A percentile compares a stretch with the other conserved stretches of the same genome.
phyloP scores from a whole-genome alignment of 179 eudicot genomes.

The Pouteria campechiana region DNA sequence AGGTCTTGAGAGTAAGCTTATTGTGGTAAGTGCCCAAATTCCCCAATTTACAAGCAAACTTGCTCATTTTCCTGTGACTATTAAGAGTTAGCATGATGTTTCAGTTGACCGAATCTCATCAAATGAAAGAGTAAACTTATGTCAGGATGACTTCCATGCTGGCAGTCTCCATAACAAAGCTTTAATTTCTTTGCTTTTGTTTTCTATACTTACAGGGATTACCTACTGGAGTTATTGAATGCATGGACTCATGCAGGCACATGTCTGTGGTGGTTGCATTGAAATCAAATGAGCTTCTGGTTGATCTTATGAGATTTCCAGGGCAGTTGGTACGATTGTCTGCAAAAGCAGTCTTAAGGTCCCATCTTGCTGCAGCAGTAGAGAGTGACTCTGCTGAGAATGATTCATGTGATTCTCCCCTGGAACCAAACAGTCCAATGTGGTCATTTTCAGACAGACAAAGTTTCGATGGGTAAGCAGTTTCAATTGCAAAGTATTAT shows the following conservation, averaged over 20 bases:
- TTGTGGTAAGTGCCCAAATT: slow-evolving; percentile 69
- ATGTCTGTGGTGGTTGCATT: slow-evolving; percentile 87
- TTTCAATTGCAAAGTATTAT: neutral
- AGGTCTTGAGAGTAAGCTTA: slow-evolving; percentile 84
- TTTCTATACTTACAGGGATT: slow-evolving; percentile 48
- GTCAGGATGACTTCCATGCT: too few species aligned
- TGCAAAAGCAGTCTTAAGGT: slow-evolving; percentile 72
- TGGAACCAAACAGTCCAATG: slow-evolving; percentile 95
- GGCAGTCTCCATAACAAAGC: too few species aligned
- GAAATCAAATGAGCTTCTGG: slow-evolving; percentile 79
- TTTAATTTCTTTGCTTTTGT: neutral
- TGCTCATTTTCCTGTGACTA: too few species aligned
- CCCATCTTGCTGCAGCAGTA: slow-evolving; percentile 86
- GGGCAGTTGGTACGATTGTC: slow-evolving; percentile 89
- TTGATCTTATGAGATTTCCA: slow-evolving; percentile 92
- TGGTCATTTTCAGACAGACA: slow-evolving; percentile 63
- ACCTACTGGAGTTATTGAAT: slow-evolving; percentile 62
- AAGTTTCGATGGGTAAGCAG: slow-evolving; percentile 65
- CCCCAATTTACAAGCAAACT: too few species aligned
- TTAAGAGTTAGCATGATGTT: too few species aligned
- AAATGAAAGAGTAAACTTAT: too few species aligned
- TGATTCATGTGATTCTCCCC: slow-evolving; percentile 98
- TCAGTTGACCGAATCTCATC: too few species aligned
- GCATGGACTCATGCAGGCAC: slow-evolving; percentile 75
- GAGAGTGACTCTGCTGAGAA: slow-evolving; percentile 99